Evolutionary conservation across 2,329 filamentous ascomycete genomes (phyloP), one percentile per base, ranked within the genome.

Genomic region (Aspergillus udagawae): DNA sequence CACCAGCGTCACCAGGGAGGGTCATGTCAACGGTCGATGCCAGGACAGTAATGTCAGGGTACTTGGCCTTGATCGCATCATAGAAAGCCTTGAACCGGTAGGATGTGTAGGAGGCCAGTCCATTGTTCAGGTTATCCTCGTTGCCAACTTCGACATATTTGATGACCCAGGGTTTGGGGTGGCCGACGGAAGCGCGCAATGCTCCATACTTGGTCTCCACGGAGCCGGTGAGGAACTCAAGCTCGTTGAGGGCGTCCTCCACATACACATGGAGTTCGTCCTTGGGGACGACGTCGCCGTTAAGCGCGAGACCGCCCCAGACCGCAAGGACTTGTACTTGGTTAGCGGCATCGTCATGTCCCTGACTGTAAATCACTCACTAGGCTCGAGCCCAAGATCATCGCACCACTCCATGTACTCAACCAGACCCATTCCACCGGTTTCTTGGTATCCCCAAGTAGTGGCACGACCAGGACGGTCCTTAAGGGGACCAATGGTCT

Each of bases 121-220:
- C 81, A 3, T 78, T 78, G 27, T 77, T 79, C 3, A 87, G 79
- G 76, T 82, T 83, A 63, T 89, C 86, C 67, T 89, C 86, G 67
- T 89, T 89, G 57, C 87, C 86, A 47, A 89, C 73, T 70, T 89
- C 86, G 54, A 89, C 83, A 63, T 82, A 86, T 10, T 80, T 75
- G 51, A 89, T 77, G 29, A 69, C 75, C 73, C 84, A 89, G 0
- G 86, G 86, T 57, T 84, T 77, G 0, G 83, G 79, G 63, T 87
- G 82, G 3, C 86, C 86, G 2, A 86, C 77, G 47, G 80, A 72
- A 6, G 84, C 84, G 20, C 86, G 83, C 6, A 80, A 71, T 3
- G 80, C 76, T 41, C 72, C 71, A n/a, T 67, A 72, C 9, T 61
- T 47, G 2, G 72, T 75, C 27, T 65, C 62, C 1, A 59, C 62